A percentile compares a stretch with the other conserved stretches of the same genome.
These are phyloP conservation scores for Mediolabrus comicus DNA, from an alignment of 108 stramenopile genomes.

Conservation along the genomic window DNA sequence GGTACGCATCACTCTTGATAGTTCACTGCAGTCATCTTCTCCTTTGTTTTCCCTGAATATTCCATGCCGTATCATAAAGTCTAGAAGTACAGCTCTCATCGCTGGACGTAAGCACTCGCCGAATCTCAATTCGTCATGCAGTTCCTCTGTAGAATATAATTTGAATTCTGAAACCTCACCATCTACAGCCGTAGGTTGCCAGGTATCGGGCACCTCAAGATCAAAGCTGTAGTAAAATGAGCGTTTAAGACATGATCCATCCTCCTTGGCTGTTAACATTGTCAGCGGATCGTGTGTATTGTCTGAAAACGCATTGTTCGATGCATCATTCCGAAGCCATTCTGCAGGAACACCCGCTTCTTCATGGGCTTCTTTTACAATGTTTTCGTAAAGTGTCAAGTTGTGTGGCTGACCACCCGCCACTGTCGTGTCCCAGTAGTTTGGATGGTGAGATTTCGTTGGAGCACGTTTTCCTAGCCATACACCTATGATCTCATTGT, in stretches of 20 bases:
- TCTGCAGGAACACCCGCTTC: slow-evolving; percentile 43
- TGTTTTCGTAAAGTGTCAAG: slow-evolving; percentile 31
- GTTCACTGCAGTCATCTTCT: slow-evolving; percentile 12
- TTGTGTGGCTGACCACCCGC: slow-evolving; percentile 42
- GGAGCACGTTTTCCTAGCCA: slow-evolving; percentile 45
- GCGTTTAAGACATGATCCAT: slow-evolving; percentile 44
- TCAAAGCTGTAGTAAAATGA: slow-evolving; percentile 50
- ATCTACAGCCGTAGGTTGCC: slow-evolving; percentile 28
- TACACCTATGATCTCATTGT: slow-evolving; percentile 12
- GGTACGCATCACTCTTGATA: slow-evolving; percentile 21
- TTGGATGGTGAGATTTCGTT: slow-evolving; percentile 44
- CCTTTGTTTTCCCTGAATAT: slow-evolving; percentile 17
- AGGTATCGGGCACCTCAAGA: slow-evolving; percentile 24
- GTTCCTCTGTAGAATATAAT: slow-evolving; percentile 28
- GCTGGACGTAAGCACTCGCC: slow-evolving; percentile 34
- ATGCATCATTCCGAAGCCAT: slow-evolving; percentile 5
- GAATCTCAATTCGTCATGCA: slow-evolving; percentile 35
- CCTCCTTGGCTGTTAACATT: slow-evolving; percentile 33
- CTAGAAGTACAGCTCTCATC: slow-evolving; percentile 32
- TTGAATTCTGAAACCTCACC: slow-evolving; percentile 45
- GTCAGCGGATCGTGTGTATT: slow-evolving; percentile 25
- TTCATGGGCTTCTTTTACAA: slow-evolving; percentile 45
- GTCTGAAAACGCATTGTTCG: slow-evolving; percentile 9
- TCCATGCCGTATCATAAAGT: slow-evolving; percentile 42
- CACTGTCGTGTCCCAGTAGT: slow-evolving; percentile 48